Evolutionary conservation across 2,329 filamentous ascomycete species (phyloP), one percentile per base, ranked within the genome.

Genomic region (Claviceps paspali): DNA sequence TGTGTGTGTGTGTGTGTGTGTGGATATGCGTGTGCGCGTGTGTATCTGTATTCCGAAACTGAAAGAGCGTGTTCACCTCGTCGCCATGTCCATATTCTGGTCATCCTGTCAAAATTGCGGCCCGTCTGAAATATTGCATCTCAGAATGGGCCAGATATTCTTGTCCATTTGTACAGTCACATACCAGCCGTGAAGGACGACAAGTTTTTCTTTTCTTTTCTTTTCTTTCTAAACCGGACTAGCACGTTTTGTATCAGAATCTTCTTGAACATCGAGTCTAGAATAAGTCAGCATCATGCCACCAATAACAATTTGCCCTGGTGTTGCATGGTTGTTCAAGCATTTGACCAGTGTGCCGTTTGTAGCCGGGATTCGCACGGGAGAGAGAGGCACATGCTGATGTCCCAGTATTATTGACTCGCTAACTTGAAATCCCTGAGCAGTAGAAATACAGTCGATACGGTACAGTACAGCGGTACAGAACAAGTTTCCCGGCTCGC

Each of bases 401-500:
- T 33, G n/a, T n/a, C n/a, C 8, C 6, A 8, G 9, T 11, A 22
- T 6, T 9, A 24, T 33, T 22, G 31, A 24, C 14, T 24, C 18
- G 28, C 19, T 22, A 12, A 32, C 11, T 22, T 11, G 30, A 12
- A 14, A 11, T 14, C n/a, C 9, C 18, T 17, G 3, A 32, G 12
- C 30, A 22, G 29, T n/a, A 22, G 30, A 3, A 32, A 32, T 14
- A 11, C 5, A 19, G 4, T 30, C 8, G 18, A 28, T n/a, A n/a
- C n/a, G n/a, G n/a, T n/a, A n/a, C n/a, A n/a, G n/a, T n/a, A n/a
- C n/a, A n/a, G 5, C 19, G 24, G 35, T 24, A 21, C 17, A n/a
- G 35, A 33, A 19, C 32, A 29, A 34, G 17, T 18, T 38, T n/a
- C 10, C 28, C 39, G 32, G 35, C 27, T 31, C 31, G 19, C 15